phyloP scores from a whole-genome alignment of 1,139 yeast species.

The Yamadazyma atlantica region DNA sequence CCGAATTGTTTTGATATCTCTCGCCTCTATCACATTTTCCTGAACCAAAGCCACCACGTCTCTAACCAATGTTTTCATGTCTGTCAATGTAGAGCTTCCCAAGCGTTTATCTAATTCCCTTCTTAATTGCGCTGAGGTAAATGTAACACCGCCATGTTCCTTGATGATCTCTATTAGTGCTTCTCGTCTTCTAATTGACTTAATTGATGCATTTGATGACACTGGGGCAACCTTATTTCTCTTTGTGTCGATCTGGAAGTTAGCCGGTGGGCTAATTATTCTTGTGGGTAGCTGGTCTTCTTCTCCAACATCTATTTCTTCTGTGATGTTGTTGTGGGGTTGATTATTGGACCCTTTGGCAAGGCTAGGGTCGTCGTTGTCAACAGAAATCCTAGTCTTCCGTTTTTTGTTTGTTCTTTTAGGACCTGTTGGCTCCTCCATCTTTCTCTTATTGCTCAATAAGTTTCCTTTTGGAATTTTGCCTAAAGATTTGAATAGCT shows the following conservation, averaged over 20 bases:
- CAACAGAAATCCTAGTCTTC: not conserved
- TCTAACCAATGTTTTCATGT: conserved; percentile 46
- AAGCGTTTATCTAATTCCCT: conserved; percentile 36
- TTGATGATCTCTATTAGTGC: conserved; percentile 35
- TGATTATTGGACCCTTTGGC: too few species aligned
- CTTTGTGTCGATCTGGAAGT: not conserved
- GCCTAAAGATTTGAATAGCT: conserved; percentile 22
- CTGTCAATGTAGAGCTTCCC: conserved; percentile 40
- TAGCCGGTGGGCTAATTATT: not conserved
- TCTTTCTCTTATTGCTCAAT: conserved; percentile 14
- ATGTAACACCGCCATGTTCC: conserved; percentile 43
- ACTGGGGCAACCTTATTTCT: not conserved
- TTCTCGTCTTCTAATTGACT: conserved; percentile 34
- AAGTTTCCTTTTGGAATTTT: conserved; percentile 16
- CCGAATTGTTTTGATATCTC: conserved; percentile 25
- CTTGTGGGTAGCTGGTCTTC: too few species aligned
- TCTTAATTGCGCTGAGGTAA: conserved; percentile 35
- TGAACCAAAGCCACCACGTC: conserved; percentile 36
- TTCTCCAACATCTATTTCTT: too few species aligned
- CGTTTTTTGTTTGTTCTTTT: conserved; percentile 1
- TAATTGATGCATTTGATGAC: conserved; percentile 15
- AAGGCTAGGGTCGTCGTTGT: too few species aligned
- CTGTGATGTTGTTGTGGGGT: not conserved
- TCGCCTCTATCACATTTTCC: conserved; percentile 26
- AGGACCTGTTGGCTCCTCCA: conserved; percentile 7